Evolutionary conservation across 345 rosid genomes (phyloP).

Genomic region (Citrus reticulata): DNA sequence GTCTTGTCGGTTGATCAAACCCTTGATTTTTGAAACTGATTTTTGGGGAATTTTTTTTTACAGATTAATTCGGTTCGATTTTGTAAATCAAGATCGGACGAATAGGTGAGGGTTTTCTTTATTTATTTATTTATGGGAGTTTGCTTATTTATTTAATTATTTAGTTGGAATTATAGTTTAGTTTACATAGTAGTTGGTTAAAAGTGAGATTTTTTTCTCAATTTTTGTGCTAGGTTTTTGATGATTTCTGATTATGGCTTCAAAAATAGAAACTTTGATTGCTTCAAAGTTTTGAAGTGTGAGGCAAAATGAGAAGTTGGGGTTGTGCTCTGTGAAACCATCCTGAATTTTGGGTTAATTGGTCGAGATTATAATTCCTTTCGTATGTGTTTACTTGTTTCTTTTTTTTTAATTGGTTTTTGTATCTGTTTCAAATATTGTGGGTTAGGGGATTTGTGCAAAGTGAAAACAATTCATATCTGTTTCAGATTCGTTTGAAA

Average conservation of each 20-base stretch:
- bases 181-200: background rate
- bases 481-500: background rate
- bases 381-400: background rate
- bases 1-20: background rate
- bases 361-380: background rate
- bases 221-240: background rate
- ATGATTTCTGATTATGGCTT: background rate
- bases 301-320: background rate
- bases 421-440: background rate
- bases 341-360: background rate
- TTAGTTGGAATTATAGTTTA: background rate
- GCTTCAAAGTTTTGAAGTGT: background rate
- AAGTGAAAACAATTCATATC: background rate
- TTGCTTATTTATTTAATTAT: background rate
- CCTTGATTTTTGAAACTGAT: background rate
- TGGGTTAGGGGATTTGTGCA: background rate
- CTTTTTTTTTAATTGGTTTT: background rate
- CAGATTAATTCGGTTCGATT: constrained; percentile 20
- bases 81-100: constrained; percentile 19
- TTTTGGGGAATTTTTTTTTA: constrained; percentile 1
- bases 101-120: constrained; percentile 12
- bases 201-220: background rate
- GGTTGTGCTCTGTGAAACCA: background rate
- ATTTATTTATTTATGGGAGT: background rate
- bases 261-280: background rate